Percentiles rank a stretch among this genome's conserved stretches.
Evolutionary conservation across 192 early-diverging fungal genomes (phyloP).

Genomic region (Coemansia sp.): DNA sequence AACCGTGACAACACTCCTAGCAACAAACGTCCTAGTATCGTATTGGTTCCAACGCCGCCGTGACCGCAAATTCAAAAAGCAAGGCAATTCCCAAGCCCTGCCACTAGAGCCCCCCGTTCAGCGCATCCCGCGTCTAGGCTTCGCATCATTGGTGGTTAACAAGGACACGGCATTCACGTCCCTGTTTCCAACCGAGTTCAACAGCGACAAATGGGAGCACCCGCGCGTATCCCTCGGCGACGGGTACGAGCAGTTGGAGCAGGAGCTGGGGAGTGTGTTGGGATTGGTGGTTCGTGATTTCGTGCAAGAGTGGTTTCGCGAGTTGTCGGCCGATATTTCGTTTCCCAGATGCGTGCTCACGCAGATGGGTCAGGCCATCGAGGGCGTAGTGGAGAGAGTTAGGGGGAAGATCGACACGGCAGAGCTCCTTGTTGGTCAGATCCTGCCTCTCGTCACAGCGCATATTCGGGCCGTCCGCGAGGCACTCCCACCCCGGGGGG

Average conservation of each 20-base stretch:
- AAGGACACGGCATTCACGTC: background rate
- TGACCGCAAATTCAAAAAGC: constrained; percentile 2
- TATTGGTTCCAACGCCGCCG: constrained; percentile 44
- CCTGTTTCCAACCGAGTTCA: constrained; percentile 17
- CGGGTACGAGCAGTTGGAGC: background rate
- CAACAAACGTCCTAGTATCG: constrained; percentile 37
- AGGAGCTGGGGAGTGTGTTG: constrained; percentile 7
- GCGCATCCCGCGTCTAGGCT: constrained; percentile 28
- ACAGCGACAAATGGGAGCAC: background rate
- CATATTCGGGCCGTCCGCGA: constrained; percentile 63
- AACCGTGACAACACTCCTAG: constrained; percentile 21
- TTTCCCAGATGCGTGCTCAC: constrained; percentile 39
- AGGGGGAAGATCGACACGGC: constrained; percentile 56
- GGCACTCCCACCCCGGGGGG: too few relatives aligned
- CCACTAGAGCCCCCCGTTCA: constrained; percentile 27
- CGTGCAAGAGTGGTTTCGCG: constrained; percentile 50
- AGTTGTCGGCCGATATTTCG: constrained; percentile 38
- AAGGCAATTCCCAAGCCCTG: background rate
- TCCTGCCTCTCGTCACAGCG: constrained; percentile 68
- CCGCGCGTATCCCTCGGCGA: background rate
- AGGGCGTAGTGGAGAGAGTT: constrained; percentile 27
- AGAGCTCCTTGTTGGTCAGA: constrained; percentile 57
- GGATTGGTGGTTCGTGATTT: constrained; percentile 50
- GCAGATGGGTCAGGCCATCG: constrained; percentile 30
- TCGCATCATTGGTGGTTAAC: constrained; percentile 1